Base-by-base conservation (phyloP, 2,329 filamentous ascomycete genomes). In the Venturia nashicola region DNA sequence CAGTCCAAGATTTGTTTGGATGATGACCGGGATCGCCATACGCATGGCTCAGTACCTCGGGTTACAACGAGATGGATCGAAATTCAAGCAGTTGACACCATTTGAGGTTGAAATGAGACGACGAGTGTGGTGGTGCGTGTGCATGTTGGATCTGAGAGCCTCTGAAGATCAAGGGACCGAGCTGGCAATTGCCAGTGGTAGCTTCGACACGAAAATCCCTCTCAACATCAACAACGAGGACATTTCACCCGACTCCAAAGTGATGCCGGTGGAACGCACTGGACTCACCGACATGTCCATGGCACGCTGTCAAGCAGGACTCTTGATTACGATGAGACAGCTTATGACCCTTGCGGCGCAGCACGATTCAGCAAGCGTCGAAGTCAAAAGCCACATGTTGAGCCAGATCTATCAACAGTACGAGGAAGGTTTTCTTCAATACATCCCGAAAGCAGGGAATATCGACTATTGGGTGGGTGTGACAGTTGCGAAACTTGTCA, bases 111-210 rank as follows among this genome's bases (percentile, higher is more conserved):
- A 86, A 71, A 80, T 86, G 73, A 79, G 84, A 23, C 79, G 85
- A 9, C 78, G 85, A 2, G 70, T 87, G 0, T 87, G 84, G 81
- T 83, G 82, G 75, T 82, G 86, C 67, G 78, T 87, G n/a, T 71
- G 85, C 39, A 77, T 84, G n/a, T 76, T 86, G 1, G 85, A 88
- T 67, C 75, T 80, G 36, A 79, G 80, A 8, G 78, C 78, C 0
- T 78, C 82, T 7, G 82, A 85, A 68, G 3, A 83, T 83, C 12
- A 55, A 32, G 27, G 40, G 20, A 65, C 46, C 32, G 44, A 59
- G 34, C 39, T 59, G 20, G 40, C 36, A 54, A 44, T 39, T 20
- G 34, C 44, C 11, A 18, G 36, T 51, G 27, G 27, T n/a, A 61
- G 78, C 67, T 82, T 62, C 23, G 78, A 81, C 67, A 82, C 80